These are phyloP conservation scores for Fusarium sp. DNA, from an alignment of 2,329 filamentous ascomycete species.

Conservation along the genomic window DNA sequence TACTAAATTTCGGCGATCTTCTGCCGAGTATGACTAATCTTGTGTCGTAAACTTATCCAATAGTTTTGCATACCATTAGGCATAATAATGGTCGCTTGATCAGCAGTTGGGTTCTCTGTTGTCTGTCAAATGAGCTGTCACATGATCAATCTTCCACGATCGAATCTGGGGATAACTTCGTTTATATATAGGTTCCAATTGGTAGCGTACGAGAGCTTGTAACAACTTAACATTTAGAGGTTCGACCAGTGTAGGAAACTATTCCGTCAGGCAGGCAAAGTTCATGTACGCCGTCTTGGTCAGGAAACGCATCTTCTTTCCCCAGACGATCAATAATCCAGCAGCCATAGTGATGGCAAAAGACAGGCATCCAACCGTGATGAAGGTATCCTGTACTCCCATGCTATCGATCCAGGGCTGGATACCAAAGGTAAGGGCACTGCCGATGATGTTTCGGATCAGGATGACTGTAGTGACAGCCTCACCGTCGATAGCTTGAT, in stretches of 20 bases:
- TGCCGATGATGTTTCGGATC: background rate
- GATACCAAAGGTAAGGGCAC: background rate
- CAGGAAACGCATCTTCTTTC: background rate
- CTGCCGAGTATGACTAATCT: too few species aligned
- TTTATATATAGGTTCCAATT: too few species aligned
- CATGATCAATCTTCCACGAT: too few species aligned
- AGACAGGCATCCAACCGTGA: background rate
- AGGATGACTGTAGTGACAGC: background rate
- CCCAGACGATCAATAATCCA: background rate
- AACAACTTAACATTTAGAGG: too few species aligned
- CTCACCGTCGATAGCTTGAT: background rate
- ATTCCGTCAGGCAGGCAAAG: background rate
- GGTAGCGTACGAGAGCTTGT: too few species aligned
- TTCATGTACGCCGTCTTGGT: background rate
- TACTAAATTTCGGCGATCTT: too few species aligned
- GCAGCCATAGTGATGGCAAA: background rate
- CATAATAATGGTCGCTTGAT: too few species aligned
- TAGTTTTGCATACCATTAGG: too few species aligned
- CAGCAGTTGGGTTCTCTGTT: too few species aligned
- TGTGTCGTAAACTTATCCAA: too few species aligned
- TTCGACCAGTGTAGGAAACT: background rate
- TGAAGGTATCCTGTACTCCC: background rate
- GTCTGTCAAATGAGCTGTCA: too few species aligned
- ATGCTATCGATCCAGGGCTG: background rate
- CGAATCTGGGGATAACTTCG: too few species aligned